phyloP scores from a whole-genome alignment of 805 yeast species.

The Diddensiella caesifluorescens region DNA sequence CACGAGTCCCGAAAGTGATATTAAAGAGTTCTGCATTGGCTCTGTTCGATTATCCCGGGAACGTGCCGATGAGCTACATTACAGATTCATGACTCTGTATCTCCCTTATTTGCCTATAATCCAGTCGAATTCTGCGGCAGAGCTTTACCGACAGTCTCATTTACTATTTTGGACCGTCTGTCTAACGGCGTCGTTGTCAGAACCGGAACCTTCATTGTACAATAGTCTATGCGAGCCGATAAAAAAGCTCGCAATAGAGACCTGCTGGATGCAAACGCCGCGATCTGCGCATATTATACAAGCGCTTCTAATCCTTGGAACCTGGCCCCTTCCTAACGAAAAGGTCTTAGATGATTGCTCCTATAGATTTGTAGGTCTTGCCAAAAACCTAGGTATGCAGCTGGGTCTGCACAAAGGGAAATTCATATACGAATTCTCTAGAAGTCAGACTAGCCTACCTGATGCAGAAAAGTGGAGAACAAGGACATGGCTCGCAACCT shows the following conservation, averaged over 20 bases:
- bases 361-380: slow-evolving; percentile 81
- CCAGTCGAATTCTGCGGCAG: slow-evolving; percentile 63
- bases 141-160: slow-evolving; percentile 76
- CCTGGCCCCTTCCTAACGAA: slow-evolving; percentile 92
- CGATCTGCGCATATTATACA: slow-evolving; percentile 91
- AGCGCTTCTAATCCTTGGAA: slow-evolving; percentile 74
- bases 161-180: slow-evolving; percentile 87
- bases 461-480: slow-evolving; percentile 95
- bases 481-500: slow-evolving; percentile 84
- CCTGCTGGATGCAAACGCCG: slow-evolving; percentile 91
- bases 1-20: slow-evolving; percentile 1
- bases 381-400: slow-evolving; percentile 78
- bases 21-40: slow-evolving; percentile 66
- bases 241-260: slow-evolving; percentile 81
- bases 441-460: slow-evolving; percentile 82
- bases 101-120: slow-evolving; percentile 78
- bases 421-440: slow-evolving; percentile 81
- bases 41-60: slow-evolving; percentile 61
- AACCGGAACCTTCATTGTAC: slow-evolving; percentile 81
- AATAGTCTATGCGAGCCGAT: slow-evolving; percentile 68
- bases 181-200: slow-evolving; percentile 78
- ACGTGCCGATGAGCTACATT: slow-evolving; percentile 70
- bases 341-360: slow-evolving; percentile 90
- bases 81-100: slow-evolving; percentile 57
- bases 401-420: slow-evolving; percentile 88